Conservation (phyloP, 2,329 filamentous ascomycete genomes). For the Scedosporium apiospermum region DNA sequence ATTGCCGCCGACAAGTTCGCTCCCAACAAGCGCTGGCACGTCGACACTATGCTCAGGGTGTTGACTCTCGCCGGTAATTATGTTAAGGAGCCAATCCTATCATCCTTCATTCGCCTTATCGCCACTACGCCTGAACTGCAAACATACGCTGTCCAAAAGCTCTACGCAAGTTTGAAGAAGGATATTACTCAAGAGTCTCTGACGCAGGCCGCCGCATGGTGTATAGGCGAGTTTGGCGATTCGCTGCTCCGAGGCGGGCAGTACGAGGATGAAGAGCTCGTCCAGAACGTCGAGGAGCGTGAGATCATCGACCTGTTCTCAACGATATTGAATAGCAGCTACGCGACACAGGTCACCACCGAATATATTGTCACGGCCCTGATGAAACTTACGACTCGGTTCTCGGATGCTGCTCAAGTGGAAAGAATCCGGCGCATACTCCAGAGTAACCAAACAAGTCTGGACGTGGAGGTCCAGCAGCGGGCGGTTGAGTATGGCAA, state of each 20-base stretch:
- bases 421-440: slow-evolving; percentile 76
- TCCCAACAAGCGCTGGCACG: slow-evolving; percentile 96
- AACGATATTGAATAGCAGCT: slow-evolving; percentile 88
- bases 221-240: slow-evolving; percentile 95
- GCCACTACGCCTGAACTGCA: slow-evolving; percentile 91
- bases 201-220: slow-evolving; percentile 89
- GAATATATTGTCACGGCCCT: slow-evolving; percentile 94
- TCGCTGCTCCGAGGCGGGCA: slow-evolving; percentile 79
- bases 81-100: slow-evolving; percentile 95
- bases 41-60: slow-evolving; percentile 94
- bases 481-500: slow-evolving; percentile 92
- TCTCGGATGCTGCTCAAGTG: slow-evolving; percentile 75
- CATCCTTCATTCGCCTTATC: slow-evolving; percentile 90
- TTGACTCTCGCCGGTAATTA: slow-evolving; percentile 91
- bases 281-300: slow-evolving; percentile 69
- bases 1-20: slow-evolving; percentile 93
- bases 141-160: slow-evolving; percentile 91
- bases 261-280: slow-evolving; percentile 89
- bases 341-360: slow-evolving; percentile 80
- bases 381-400: slow-evolving; percentile 87
- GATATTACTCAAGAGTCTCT: slow-evolving; percentile 97
- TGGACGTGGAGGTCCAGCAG: slow-evolving; percentile 94
- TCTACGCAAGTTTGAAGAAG: slow-evolving; percentile 83
- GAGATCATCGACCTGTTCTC: slow-evolving; percentile 91
- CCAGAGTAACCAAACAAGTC: slow-evolving; percentile 67